Evolutionary conservation across 2,329 filamentous ascomycete genomes (phyloP).

Genomic region (Claviceps arundinis): DNA sequence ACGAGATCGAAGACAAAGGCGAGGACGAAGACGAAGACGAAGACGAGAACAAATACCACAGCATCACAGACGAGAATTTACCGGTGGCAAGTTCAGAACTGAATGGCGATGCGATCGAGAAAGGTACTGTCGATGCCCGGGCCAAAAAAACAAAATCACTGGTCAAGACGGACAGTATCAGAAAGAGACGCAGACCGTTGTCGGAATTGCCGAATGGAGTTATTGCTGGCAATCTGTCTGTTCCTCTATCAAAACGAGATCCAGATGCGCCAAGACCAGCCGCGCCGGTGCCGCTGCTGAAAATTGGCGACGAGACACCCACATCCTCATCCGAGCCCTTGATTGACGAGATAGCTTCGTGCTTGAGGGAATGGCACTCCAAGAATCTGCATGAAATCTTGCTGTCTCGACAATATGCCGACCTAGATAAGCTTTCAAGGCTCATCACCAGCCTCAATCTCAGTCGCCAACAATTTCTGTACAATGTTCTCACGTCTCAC

Average conservation of each 20-base stretch:
- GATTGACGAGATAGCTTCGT: constrained; percentile 95
- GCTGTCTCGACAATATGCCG: constrained; percentile 66
- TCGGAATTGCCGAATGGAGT: constrained; percentile 27
- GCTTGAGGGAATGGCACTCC: constrained; percentile 94
- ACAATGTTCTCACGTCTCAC: constrained; percentile 80
- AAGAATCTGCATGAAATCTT: constrained; percentile 90
- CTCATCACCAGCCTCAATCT: constrained; percentile 76
- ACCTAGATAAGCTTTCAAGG: constrained; percentile 67
- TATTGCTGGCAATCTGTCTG: constrained; percentile 28
- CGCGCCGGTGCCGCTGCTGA: constrained; percentile 91
- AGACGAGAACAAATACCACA: constrained; percentile 22
- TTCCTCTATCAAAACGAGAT: constrained; percentile 40
- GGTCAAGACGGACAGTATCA: constrained; percentile 16
- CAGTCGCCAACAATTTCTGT: constrained; percentile 76
- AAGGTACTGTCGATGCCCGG: constrained; percentile 32
- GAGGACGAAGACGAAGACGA: constrained; percentile 35
- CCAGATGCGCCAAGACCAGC: constrained; percentile 62
- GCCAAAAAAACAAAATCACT: constrained; percentile 22
- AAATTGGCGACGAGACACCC: constrained; percentile 92
- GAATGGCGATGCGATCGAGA: constrained; percentile 40
- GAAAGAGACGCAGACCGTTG: constrained; percentile 17
- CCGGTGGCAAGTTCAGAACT: constrained; percentile 16
- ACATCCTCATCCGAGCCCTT: constrained; percentile 80
- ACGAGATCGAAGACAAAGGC: constrained; percentile 15
- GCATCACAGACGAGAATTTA: constrained; percentile 17